phyloP scores from a whole-genome alignment of 352 stramenopile genomes.

The Phytophthora pistaciae region DNA sequence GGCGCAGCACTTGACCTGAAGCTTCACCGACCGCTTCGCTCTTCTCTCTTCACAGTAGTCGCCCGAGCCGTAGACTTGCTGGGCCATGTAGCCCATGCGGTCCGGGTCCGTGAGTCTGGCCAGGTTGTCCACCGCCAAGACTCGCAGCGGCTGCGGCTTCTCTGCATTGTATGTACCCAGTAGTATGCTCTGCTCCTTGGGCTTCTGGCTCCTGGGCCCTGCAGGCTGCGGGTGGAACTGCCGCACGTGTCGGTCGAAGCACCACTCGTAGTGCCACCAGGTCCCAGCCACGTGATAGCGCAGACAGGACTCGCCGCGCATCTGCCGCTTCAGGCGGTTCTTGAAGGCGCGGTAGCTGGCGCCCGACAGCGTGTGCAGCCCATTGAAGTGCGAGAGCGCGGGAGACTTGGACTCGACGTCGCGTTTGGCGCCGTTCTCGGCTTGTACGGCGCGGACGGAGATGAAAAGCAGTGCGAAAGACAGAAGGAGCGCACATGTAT shows the following conservation, averaged over 20 bases:
- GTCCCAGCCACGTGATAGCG: constrained; percentile 61
- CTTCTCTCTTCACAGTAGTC: constrained; percentile 36
- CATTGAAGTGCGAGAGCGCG: constrained; percentile 54
- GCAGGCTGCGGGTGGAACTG: constrained; percentile 61
- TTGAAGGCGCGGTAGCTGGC: constrained; percentile 71
- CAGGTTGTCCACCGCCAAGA: constrained; percentile 51
- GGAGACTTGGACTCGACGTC: background rate
- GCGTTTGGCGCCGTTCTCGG: constrained; percentile 19
- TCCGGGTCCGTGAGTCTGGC: constrained; percentile 52
- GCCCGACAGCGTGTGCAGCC: constrained; percentile 68
- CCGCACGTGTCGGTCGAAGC: constrained; percentile 68
- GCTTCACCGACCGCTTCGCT: constrained; percentile 37
- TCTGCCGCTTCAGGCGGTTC: constrained; percentile 72
- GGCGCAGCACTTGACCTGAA: constrained; percentile 82
- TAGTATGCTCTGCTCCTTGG: constrained; percentile 43
- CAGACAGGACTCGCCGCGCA: constrained; percentile 61
- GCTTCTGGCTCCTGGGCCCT: constrained; percentile 13
- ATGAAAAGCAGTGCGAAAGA: constrained; percentile 24
- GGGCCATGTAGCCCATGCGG: constrained; percentile 60
- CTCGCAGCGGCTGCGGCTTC: constrained; percentile 47
- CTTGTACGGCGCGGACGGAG: constrained; percentile 8
- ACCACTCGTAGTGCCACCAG: constrained; percentile 92
- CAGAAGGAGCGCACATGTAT: constrained; percentile 26
- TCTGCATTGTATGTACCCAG: constrained; percentile 50
- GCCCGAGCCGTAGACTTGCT: constrained; percentile 67